phyloP scores from a whole-genome alignment of 2,329 filamentous ascomycete genomes.

The Arachnopeziza araneosa region DNA sequence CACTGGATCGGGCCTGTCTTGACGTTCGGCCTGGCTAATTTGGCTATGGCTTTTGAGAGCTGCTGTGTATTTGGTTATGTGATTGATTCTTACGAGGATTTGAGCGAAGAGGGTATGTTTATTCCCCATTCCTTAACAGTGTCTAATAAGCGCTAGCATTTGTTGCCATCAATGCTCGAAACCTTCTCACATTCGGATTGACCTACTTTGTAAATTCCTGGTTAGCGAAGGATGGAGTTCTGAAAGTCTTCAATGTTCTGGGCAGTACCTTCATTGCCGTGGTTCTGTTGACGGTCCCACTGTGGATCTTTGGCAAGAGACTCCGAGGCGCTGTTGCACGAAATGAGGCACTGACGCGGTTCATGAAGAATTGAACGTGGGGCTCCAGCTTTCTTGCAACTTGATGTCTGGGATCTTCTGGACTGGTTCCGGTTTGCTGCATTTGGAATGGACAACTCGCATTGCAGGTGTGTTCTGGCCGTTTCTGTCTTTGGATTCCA shows the following conservation, averaged over 20 bases:
- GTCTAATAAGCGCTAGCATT: conserved; percentile 11
- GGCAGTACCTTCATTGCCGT: conserved; percentile 25
- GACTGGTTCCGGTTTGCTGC: neutral
- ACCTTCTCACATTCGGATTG: conserved; percentile 39
- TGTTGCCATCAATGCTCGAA: conserved; percentile 25
- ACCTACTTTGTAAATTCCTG: conserved; percentile 40
- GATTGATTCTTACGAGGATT: conserved; percentile 18
- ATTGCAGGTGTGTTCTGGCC: neutral
- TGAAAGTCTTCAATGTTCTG: conserved; percentile 35
- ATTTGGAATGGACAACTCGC: neutral
- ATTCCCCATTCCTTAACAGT: neutral
- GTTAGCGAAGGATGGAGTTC: conserved; percentile 32
- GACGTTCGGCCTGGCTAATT: conserved; percentile 19
- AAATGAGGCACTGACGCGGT: conserved; percentile 11
- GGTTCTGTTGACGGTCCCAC: conserved; percentile 17
- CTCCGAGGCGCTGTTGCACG: conserved; percentile 17
- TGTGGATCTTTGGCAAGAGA: conserved; percentile 21
- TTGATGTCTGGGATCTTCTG: neutral
- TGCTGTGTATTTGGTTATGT: conserved; percentile 21
- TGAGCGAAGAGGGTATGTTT: conserved; percentile 17
- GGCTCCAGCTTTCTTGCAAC: neutral
- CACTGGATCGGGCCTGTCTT: conserved; percentile 20
- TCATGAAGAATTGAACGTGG: conserved; percentile 14
- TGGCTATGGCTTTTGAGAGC: conserved; percentile 17
- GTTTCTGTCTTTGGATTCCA: neutral